phyloP scores from a whole-genome alignment of 495 filamentous ascomycete species.

The Tuber microsphaerosporum region DNA sequence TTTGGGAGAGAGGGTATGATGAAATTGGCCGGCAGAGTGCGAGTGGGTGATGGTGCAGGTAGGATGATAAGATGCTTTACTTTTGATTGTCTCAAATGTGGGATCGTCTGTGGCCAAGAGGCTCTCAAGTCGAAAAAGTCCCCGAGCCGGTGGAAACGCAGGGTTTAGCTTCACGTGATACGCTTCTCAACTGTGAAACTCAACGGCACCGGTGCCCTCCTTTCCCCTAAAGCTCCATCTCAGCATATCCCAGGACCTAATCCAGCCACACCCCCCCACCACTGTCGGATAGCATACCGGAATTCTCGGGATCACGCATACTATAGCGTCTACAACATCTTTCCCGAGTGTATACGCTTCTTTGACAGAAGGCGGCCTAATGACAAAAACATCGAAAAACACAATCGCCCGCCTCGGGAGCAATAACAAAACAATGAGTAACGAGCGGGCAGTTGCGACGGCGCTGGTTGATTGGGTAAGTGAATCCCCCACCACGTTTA shows the following conservation, averaged over 20 bases:
- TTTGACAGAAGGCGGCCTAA: not conserved
- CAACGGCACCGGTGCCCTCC: not conserved
- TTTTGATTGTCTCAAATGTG: not conserved
- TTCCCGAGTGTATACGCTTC: not conserved
- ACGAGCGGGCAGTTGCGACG: constrained; percentile 35
- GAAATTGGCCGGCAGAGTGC: not conserved
- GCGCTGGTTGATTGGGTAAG: constrained; percentile 42
- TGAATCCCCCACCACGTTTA: constrained; percentile 5
- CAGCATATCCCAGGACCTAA: not conserved
- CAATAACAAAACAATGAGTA: constrained; percentile 27
- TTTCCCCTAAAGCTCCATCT: not conserved
- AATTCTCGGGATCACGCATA: not conserved
- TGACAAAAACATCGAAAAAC: constrained; percentile 4
- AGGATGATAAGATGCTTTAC: not conserved
- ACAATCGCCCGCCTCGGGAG: not conserved
- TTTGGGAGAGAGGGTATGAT: not conserved
- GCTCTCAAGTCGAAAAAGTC: not conserved
- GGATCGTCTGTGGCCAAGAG: not conserved
- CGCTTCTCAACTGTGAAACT: not conserved
- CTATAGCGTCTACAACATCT: not conserved
- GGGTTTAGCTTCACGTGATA: not conserved
- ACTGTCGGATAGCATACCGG: not conserved
- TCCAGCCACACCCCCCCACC: not conserved
- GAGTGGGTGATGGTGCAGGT: not conserved
- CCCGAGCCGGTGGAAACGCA: not conserved